Evolutionary conservation across 306 rosid species (phyloP), one percentile per base, ranked within the genome.

Genomic region (Fragaria iinumae): DNA sequence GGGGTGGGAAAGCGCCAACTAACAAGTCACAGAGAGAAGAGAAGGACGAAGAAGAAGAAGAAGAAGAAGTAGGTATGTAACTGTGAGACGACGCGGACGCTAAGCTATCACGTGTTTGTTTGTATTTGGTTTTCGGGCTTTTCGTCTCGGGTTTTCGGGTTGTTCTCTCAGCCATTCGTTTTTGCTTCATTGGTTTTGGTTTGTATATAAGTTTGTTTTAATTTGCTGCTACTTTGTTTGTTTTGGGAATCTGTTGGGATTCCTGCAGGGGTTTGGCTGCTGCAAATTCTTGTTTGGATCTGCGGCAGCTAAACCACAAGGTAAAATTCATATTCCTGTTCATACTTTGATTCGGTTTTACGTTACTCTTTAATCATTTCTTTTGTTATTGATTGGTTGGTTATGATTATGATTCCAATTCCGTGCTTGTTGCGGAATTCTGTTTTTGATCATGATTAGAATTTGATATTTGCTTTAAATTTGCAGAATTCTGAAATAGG

Each of bases 221-320:
- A 18, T n/a, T 32, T 36, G 13, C n/a, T 4, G n/a, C 29, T 62
- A 18, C 0, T 60, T 3, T 7, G 23, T 60, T 3, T 7, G 23
- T 6, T 74, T 45, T 11, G 2, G 6, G 5, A 25, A 27, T 67
- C 7, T 38, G 48, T 34, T 49, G 9, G 9, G 45, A 6, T 63
- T 45, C 43, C 4, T 45, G 21, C 14, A 65, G 79, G 79, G 71
- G 53, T 64, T 66, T 65, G 70, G 70, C 18, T 62, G 70, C 70
- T 60, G 78, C 70, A 67, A 74, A 74, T 74, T 74, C 59, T 0
- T 10, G 16, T 20, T 17, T 25, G 77, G 70, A 11, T 44, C 60
- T 52, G 60, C 8, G 59, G 70, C 78, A 62, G 47, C 70, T 59
- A 57, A 23, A 60, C 23, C 70, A 18, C 20, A 65, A 3, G 69